These are phyloP conservation scores for Parsonsia alboflavescens DNA, from an alignment of 257 asterid genomes.

Conservation along the genomic window DNA sequence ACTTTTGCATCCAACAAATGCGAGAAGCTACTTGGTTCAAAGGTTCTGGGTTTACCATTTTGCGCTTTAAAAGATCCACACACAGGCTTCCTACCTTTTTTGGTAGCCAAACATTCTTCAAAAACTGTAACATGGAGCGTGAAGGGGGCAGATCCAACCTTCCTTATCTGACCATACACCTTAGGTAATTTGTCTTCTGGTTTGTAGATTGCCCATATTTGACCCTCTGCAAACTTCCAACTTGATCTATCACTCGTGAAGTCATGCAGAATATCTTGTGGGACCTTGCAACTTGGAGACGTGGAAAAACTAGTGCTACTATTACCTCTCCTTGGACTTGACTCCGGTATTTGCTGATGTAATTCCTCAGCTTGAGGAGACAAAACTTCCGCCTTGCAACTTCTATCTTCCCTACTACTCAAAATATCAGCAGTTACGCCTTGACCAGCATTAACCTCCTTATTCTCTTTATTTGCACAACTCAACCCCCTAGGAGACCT, in stretches of 20 bases:
- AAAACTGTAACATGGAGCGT: slow-evolving; percentile 19
- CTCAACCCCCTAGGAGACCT: slow-evolving; percentile 32
- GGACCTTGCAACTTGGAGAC: slow-evolving; percentile 9
- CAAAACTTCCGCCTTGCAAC: slow-evolving; percentile 9
- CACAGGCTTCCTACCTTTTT: slow-evolving; percentile 8
- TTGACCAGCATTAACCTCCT: not conserved
- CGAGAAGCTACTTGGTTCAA: slow-evolving; percentile 20
- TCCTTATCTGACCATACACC: slow-evolving; percentile 23
- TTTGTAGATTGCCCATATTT: slow-evolving; percentile 29
- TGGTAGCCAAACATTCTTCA: slow-evolving; percentile 9
- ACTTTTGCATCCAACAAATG: slow-evolving; percentile 19
- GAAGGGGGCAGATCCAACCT: slow-evolving; percentile 14
- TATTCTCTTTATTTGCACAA: slow-evolving; percentile 1
- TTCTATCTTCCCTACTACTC: slow-evolving; percentile 5
- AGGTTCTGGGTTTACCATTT: not conserved
- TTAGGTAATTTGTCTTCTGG: slow-evolving; percentile 22
- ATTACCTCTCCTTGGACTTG: slow-evolving; percentile 5
- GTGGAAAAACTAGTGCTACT: not conserved
- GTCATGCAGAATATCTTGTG: slow-evolving; percentile 18
- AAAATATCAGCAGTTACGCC: slow-evolving; percentile 1
- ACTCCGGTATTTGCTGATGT: not conserved
- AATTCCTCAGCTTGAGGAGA: slow-evolving; percentile 9
- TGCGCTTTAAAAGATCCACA: slow-evolving; percentile 20
- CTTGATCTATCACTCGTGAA: slow-evolving; percentile 14
- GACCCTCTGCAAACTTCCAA: slow-evolving; percentile 17